A percentile compares a stretch with the other conserved stretches of the same genome.
Conservation (phyloP, 108 stramenopile genomes). For the Pseudonitzschia multistriata region DNA sequence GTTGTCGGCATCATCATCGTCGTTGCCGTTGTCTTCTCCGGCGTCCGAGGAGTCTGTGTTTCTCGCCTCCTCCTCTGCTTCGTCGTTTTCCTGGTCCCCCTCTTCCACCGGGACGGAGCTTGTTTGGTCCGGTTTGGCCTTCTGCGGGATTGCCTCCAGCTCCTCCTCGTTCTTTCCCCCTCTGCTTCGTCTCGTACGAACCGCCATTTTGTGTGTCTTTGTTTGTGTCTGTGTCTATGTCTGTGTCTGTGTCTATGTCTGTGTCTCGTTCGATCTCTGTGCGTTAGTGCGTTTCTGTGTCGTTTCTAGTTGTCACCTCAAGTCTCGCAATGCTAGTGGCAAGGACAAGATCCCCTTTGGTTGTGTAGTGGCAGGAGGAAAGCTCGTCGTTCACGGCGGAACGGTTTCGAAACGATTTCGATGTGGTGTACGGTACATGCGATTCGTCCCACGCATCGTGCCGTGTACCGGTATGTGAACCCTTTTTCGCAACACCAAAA, state of each 20-base stretch:
- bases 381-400: not conserved
- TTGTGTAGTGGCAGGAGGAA: not conserved
- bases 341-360: no score
- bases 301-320: no score
- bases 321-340: no score
- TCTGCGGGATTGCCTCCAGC: not conserved
- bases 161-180: not conserved
- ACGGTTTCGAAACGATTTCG: not conserved
- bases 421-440: not conserved
- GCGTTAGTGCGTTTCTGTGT: not conserved
- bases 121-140: not conserved
- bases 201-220: not conserved
- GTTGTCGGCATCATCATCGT: not conserved
- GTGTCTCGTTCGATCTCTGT: not conserved
- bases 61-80: constrained; percentile 8
- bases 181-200: not conserved
- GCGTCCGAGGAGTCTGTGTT: not conserved
- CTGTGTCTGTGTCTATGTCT: no score
- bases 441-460: not conserved
- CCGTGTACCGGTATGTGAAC: not conserved
- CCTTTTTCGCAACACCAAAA: not conserved
- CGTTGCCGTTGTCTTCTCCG: not conserved
- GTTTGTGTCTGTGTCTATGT: no score
- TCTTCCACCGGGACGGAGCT: not conserved
- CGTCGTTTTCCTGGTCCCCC: constrained; percentile 22